phyloP scores from a whole-genome alignment of 805 yeast genomes.

The Monosporozyma servazzii region DNA sequence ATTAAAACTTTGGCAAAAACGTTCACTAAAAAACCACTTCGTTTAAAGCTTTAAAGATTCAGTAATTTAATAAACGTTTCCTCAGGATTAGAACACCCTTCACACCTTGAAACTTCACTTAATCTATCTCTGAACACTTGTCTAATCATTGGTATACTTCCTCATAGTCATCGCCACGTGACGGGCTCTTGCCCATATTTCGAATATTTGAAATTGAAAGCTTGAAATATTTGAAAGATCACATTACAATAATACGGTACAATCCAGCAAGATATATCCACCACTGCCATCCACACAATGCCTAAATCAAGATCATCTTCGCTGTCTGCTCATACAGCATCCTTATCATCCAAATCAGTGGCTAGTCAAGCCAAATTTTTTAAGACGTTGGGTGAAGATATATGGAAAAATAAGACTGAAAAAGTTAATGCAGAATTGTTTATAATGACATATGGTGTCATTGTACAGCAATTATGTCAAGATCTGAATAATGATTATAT shows the following conservation, averaged over 20 bases:
- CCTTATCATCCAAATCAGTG: conserved; percentile 2
- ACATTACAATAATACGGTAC: not conserved
- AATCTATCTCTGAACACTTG: too few relatives aligned
- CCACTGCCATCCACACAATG: conserved; percentile 12
- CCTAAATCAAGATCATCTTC: conserved; percentile 7
- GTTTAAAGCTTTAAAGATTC: too few relatives aligned
- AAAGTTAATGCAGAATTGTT: conserved; percentile 88
- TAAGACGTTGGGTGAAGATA: conserved; percentile 63
- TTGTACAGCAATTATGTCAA: conserved; percentile 82
- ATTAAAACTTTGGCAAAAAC: too few relatives aligned
- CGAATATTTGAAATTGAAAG: not conserved
- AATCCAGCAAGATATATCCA: not conserved
- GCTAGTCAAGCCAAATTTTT: conserved; percentile 18
- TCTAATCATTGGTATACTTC: not conserved
- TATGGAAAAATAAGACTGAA: conserved; percentile 82
- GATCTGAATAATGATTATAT: conserved; percentile 69
- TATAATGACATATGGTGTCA: conserved; percentile 89
- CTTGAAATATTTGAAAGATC: not conserved
- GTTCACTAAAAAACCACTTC: too few relatives aligned
- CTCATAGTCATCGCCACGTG: not conserved
- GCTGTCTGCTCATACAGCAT: not conserved
- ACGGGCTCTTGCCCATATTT: not conserved
- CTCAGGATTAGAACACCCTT: too few relatives aligned
- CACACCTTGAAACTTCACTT: too few relatives aligned
- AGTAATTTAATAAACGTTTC: too few relatives aligned